Conservation (phyloP, 495 filamentous ascomycete genomes). For the Aspergillus coremiiformis region DNA sequence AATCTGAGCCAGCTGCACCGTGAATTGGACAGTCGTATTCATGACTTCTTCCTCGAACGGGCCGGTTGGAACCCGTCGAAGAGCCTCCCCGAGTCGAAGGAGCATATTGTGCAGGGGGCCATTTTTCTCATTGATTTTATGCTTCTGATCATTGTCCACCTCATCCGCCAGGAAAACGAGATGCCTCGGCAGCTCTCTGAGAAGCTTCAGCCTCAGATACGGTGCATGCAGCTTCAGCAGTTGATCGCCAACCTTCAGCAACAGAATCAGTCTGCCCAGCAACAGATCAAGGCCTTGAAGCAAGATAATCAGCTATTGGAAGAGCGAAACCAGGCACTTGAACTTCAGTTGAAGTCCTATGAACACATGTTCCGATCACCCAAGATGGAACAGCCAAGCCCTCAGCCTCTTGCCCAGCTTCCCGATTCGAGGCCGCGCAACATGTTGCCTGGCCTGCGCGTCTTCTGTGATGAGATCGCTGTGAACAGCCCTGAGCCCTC, state of each 20-base stretch:
- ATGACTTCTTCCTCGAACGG: slow-evolving; percentile 39
- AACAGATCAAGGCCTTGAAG: slow-evolving; percentile 32
- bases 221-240: slow-evolving; percentile 40
- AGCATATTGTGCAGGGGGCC: slow-evolving; percentile 41
- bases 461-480: slow-evolving; percentile 36
- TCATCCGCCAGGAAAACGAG: slow-evolving; percentile 37
- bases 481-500: slow-evolving; percentile 19
- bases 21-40: slow-evolving; percentile 35
- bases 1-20: slow-evolving; percentile 39
- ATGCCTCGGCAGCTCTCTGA: slow-evolving; percentile 34
- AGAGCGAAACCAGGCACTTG: slow-evolving; percentile 34
- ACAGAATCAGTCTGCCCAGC: slow-evolving; percentile 33
- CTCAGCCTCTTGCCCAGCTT: slow-evolving; percentile 22
- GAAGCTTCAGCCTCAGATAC: slow-evolving; percentile 37
- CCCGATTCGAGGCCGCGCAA: slow-evolving; percentile 30
- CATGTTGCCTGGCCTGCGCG: slow-evolving; percentile 33
- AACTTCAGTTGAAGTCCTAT: slow-evolving; percentile 38
- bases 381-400: slow-evolving; percentile 29
- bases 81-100: slow-evolving; percentile 40
- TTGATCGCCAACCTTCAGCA: slow-evolving; percentile 32
- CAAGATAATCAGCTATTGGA: slow-evolving; percentile 33
- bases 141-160: slow-evolving; percentile 32
- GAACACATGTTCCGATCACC: slow-evolving; percentile 38
- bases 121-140: slow-evolving; percentile 41
- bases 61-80: slow-evolving; percentile 43